Base-by-base conservation (phyloP, 805 yeast species). In the Myxozyma neglecta region DNA sequence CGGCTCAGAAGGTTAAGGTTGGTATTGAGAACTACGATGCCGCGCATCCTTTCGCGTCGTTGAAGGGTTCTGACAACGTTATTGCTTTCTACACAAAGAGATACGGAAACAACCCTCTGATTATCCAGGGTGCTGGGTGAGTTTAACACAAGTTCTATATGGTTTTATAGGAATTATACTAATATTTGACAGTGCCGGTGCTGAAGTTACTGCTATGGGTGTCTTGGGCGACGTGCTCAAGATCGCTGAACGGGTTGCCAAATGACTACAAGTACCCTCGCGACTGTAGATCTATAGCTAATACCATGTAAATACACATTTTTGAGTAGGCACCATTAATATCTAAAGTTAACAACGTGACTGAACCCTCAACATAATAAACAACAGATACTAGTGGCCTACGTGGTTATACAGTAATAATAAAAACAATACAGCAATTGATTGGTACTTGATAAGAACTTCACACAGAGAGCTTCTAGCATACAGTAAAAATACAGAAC, bases 51-150 rank as follows among this genome's bases (percentile, higher is more conserved):
- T 94, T 94, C 73, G 98, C 99, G 46, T 81, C 96, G 11, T 83
- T 94, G 74, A 88, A 89, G 79, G 99, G 99, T 55, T 89, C 97
- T 64, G 98, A 94, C 75, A 94, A 94, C 73, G 97, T 94, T 62
- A 87, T 94, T 64, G 86, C 97, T 24, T 88, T 94, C 78, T 87
- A 86, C 75, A 88, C 97, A 37, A 86, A 89, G 74, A 88, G 99
- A 79, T 94, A 94, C 77, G 70, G 70, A 34, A 83, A 87, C 45
- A 90, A 90, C 77, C 99, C 99, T 57, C 81, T 94, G 74, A 87
- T 94, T 65, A 83, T 94, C 70, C 99, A 94, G 81, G 99, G 99
- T 77, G 99, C 99, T 37, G 99, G 96, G 65, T 63, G 48, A 14
- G 63, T 62, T 9, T 45, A 5, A 11, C 42, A 39, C 42, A n/a